A percentile compares a stretch with the other conserved stretches of the same genome.
phyloP scores from a whole-genome alignment of 2,329 filamentous ascomycete species.

The Fusarium lateritium region DNA sequence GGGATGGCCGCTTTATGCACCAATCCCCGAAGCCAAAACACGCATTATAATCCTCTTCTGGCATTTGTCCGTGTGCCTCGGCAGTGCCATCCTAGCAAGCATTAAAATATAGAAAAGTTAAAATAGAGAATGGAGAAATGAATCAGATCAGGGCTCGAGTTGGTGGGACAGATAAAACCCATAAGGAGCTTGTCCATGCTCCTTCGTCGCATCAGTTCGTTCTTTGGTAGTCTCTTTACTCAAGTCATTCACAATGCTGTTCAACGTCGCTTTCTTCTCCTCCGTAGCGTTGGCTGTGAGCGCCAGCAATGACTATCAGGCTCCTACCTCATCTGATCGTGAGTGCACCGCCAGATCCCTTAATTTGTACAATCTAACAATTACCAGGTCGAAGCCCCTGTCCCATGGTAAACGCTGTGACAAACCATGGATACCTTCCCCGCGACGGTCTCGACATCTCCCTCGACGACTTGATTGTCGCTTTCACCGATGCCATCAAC shows the following conservation, averaged over 20 bases:
- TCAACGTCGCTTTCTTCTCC: conserved; percentile 29
- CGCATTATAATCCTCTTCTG: conserved; percentile 16
- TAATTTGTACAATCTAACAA: background rate
- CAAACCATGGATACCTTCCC: conserved; percentile 46
- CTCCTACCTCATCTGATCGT: conserved; percentile 36
- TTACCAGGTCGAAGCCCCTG: conserved; percentile 41
- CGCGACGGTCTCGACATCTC: conserved; percentile 38
- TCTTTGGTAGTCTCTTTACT: background rate
- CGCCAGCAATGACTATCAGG: conserved; percentile 36
- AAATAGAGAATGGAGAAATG: background rate
- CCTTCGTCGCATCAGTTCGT: background rate
- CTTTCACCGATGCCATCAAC: conserved; percentile 44
- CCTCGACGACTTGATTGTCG: conserved; percentile 35
- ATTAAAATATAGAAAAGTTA: conserved; percentile 5
- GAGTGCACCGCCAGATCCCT: background rate
- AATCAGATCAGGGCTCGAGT: background rate
- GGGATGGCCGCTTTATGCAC: conserved; percentile 13
- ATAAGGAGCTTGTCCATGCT: background rate
- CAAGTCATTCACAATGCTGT: conserved; percentile 27
- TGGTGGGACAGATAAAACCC: conserved; percentile 7
- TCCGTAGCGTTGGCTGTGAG: conserved; percentile 33
- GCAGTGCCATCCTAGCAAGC: conserved; percentile 5
- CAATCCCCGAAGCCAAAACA: conserved; percentile 6
- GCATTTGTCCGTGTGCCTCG: conserved; percentile 35
- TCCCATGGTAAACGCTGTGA: conserved; percentile 41